Evolutionary conservation across 495 filamentous ascomycete genomes (phyloP), one percentile per base, ranked within the genome.

Genomic region (Aspergillus sparsus): DNA sequence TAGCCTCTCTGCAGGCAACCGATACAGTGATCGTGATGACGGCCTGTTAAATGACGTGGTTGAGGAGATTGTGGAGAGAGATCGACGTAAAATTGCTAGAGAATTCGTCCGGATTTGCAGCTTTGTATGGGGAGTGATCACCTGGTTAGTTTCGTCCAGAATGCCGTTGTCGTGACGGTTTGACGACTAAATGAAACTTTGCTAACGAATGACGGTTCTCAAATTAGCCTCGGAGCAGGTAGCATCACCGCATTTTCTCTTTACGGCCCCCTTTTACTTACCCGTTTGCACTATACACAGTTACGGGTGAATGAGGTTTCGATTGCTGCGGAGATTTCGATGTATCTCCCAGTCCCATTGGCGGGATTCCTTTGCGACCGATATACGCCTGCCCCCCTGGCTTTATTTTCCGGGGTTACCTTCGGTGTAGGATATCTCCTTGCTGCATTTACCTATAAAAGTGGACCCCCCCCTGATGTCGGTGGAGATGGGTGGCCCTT

Each of bases 301-400:
- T 81, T 92, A 55, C 90, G 91, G 65, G 90, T 98, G 70, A 98
- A 98, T 73, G 83, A 86, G 18, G 85, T 97, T 16, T 87, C 89
- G 46, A 93, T 92, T 65, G 85, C 88, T 21, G 91, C 89, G 8
- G 91, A 89, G 67, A 74, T 97, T 15, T 85, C 89, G 49, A 87
- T 95, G 83, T 98, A 98, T 71, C 82, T 95, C 2, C 89, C 89
- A 9, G 90, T 97, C 1, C 88, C 93, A 4, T 57, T 95, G n/a
- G 87, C 94, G 62, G 94, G 94, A 3, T 94, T 90, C 71, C 72
- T 95, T 32, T 97, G 92, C 74, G 94, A 98, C 72, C 87, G 92
- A 12, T 84, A 88, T 57, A 90, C 89, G 0, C 91, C 94, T 0
- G 83, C 88, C 4, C 83, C 86, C 21, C 79, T 96, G 46, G 86